A percentile compares a stretch with the other conserved stretches of the same genome.
phyloP scores from a whole-genome alignment of 768 basidiomycete species.

The Boletus sensibilis region DNA sequence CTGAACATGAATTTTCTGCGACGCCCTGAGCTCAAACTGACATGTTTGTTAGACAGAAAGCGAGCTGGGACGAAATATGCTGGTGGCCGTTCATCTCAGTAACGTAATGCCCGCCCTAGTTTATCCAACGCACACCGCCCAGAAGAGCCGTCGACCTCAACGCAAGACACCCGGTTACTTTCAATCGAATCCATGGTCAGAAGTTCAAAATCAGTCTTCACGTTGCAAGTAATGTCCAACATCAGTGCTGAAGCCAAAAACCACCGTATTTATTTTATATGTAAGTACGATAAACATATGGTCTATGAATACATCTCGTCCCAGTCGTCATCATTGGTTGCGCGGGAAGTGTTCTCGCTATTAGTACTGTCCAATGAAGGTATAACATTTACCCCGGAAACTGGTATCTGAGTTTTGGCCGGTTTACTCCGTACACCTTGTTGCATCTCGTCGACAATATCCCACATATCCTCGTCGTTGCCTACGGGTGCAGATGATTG shows the following conservation, averaged over 20 bases:
- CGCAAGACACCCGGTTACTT: background rate
- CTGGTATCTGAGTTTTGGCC: conserved; percentile 17
- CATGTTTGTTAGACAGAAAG: conserved; percentile 2
- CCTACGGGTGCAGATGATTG: conserved; percentile 12
- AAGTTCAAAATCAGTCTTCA: background rate
- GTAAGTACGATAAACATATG: background rate
- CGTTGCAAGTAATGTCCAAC: background rate
- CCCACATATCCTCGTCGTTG: conserved; percentile 74
- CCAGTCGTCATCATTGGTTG: conserved; percentile 52
- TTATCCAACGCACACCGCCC: background rate
- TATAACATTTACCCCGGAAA: conserved; percentile 23
- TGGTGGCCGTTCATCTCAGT: background rate
- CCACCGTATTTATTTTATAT: background rate
- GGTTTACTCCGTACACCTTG: conserved; percentile 13
- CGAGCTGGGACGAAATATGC: too few relatives aligned
- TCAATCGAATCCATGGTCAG: background rate
- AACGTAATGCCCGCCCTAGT: background rate
- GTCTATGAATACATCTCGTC: conserved; percentile 62
- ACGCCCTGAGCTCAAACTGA: conserved; percentile 3
- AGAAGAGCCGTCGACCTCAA: background rate
- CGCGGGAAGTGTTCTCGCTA: conserved; percentile 13
- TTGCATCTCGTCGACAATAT: conserved; percentile 59
- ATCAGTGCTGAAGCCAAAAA: background rate
- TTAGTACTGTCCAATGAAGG: conserved; percentile 11
- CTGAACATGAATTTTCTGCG: conserved; percentile 10